Percentiles rank a stretch among this genome's conserved stretches.
Evolutionary conservation across 2,329 filamentous ascomycete genomes (phyloP).

Genomic region (Ophiostoma quercus): DNA sequence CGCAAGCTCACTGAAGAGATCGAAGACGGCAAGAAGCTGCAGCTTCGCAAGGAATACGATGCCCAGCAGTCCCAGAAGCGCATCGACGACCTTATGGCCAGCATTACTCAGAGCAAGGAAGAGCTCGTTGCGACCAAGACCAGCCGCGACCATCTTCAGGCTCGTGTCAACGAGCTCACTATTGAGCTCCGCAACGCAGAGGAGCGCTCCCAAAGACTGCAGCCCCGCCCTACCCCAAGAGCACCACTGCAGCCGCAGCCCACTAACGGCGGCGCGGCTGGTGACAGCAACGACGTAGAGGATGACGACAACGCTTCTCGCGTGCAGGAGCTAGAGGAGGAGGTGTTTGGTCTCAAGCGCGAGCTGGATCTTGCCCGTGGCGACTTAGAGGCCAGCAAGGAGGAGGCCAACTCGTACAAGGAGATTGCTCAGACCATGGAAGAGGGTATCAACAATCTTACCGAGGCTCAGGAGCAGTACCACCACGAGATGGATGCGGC

Average conservation of each 20-base stretch:
- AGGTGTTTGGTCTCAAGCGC: conserved; percentile 80
- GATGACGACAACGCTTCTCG: conserved; percentile 46
- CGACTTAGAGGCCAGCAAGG: conserved; percentile 75
- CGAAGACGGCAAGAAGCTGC: conserved; percentile 77
- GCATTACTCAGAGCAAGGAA: conserved; percentile 73
- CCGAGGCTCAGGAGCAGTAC: conserved; percentile 77
- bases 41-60: conserved; percentile 84
- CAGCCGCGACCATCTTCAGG: conserved; percentile 80
- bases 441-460: conserved; percentile 75
- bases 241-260: conserved; percentile 40
- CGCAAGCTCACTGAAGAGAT: conserved; percentile 76
- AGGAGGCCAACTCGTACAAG: conserved; percentile 81
- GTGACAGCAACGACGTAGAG: conserved; percentile 31
- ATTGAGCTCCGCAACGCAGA: conserved; percentile 85
- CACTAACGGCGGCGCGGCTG: conserved; percentile 33
- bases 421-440: conserved; percentile 81
- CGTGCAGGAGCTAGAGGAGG: conserved; percentile 73
- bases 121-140: conserved; percentile 84
- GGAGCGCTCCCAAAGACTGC: conserved; percentile 75
- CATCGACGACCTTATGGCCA: conserved; percentile 84
- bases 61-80: conserved; percentile 81
- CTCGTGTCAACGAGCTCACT: conserved; percentile 79
- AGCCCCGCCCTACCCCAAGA: conserved; percentile 68
- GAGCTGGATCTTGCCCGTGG: conserved; percentile 75
- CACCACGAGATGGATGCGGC: conserved; percentile 76